Evolutionary conservation across 202 grass and related monocot species (phyloP).

Genomic region (Carex arenaria): DNA sequence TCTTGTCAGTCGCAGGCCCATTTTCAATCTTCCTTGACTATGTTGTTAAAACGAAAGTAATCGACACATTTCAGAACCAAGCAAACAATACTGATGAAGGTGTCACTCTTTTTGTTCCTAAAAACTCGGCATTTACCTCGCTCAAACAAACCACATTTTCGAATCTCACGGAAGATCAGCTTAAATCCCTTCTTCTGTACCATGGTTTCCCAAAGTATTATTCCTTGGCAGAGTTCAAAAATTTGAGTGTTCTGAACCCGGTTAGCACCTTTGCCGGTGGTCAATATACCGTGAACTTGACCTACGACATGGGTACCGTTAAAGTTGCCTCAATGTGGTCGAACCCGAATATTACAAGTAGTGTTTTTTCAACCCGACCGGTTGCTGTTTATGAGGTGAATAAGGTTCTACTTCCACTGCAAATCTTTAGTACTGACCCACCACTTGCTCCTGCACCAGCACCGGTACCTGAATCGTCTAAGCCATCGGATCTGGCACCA

Average conservation of each 20-base stretch:
- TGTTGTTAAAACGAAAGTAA: slow-evolving; percentile 60
- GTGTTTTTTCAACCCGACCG: slow-evolving; percentile 65
- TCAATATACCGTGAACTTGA: slow-evolving; percentile 63
- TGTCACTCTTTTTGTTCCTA: slow-evolving; percentile 83
- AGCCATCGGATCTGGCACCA: slow-evolving; percentile 42
- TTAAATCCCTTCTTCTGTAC: slow-evolving; percentile 68
- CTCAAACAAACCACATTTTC: slow-evolving; percentile 56
- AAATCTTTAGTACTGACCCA: slow-evolving; percentile 74
- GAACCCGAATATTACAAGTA: slow-evolving; percentile 68
- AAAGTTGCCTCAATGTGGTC: slow-evolving; percentile 83
- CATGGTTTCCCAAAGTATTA: slow-evolving; percentile 83
- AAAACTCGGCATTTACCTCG: slow-evolving; percentile 53
- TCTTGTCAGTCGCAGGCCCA: slow-evolving; percentile 75
- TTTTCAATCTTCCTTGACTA: slow-evolving; percentile 77
- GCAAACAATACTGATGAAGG: slow-evolving; percentile 72
- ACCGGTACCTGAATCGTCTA: slow-evolving; percentile 53
- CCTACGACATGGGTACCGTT: slow-evolving; percentile 65
- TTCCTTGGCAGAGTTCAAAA: slow-evolving; percentile 76
- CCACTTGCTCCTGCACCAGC: slow-evolving; percentile 65
- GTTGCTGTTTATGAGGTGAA: slow-evolving; percentile 70
- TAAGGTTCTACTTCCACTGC: slow-evolving; percentile 74
- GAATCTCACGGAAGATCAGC: slow-evolving; percentile 76
- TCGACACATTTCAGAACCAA: slow-evolving; percentile 80
- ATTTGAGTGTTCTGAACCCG: slow-evolving; percentile 64
- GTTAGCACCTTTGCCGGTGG: slow-evolving; percentile 70